A percentile compares a stretch with the other conserved stretches of the same genome.
Evolutionary conservation across 2,329 filamentous ascomycete genomes (phyloP).

Genomic region (Chaetomium olivaceum): DNA sequence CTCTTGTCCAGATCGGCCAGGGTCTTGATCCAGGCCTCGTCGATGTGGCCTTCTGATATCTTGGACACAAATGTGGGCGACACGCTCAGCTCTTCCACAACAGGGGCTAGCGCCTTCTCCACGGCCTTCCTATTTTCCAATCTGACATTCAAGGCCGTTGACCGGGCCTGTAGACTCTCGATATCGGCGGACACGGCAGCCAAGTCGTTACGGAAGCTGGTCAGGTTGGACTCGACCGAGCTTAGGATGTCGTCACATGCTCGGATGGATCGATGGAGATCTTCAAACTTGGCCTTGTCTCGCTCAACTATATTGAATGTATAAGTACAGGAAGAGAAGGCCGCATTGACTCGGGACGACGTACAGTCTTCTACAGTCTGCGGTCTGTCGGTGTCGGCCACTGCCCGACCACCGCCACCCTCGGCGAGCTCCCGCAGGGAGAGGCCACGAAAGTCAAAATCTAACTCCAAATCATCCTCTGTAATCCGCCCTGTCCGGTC

Average conservation of each 20-base stretch:
- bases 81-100: conserved; percentile 89
- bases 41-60: conserved; percentile 85
- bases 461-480: conserved; percentile 58
- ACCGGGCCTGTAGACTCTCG: conserved; percentile 86
- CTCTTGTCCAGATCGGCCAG: conserved; percentile 82
- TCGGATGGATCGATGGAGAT: conserved; percentile 83
- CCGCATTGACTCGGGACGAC: conserved; percentile 19
- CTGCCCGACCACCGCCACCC: conserved; percentile 35
- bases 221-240: conserved; percentile 89
- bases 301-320: conserved; percentile 60
- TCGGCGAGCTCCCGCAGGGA: conserved; percentile 71
- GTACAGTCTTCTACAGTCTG: conserved; percentile 74
- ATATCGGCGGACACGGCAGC: conserved; percentile 93
- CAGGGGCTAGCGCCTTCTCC: conserved; percentile 81
- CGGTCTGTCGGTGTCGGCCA: conserved; percentile 46
- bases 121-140: conserved; percentile 87
- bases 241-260: conserved; percentile 91
- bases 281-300: conserved; percentile 83
- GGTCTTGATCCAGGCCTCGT: conserved; percentile 83
- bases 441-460: conserved; percentile 77
- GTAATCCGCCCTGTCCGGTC: conserved; percentile 37
- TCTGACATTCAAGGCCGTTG: conserved; percentile 76
- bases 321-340: conserved; percentile 26
- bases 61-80: conserved; percentile 80
- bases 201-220: conserved; percentile 90